Percentiles rank a stretch among this genome's conserved stretches.
Evolutionary conservation across 2,329 filamentous ascomycete species (phyloP).

Genomic region (Neonectria faginata): DNA sequence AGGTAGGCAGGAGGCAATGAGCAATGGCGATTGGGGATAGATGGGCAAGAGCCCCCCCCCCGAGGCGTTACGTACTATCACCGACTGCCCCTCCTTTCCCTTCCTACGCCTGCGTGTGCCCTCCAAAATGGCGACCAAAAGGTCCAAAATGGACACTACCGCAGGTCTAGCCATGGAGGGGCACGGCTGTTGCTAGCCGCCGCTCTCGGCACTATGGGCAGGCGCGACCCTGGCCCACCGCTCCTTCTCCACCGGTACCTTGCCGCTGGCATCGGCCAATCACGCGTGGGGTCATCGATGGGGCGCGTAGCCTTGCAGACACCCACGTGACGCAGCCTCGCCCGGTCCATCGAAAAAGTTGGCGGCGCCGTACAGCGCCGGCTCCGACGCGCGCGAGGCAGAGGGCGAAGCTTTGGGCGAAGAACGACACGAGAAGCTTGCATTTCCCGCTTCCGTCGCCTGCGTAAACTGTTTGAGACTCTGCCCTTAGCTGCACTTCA

Average conservation of each 20-base stretch:
- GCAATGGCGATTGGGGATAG: slow-evolving; percentile 16
- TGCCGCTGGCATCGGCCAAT: slow-evolving; percentile 25
- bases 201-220: slow-evolving; percentile 46
- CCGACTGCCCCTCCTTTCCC: slow-evolving; percentile 23
- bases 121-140: slow-evolving; percentile 13
- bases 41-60: not conserved
- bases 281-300: not conserved
- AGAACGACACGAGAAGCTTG: slow-evolving; percentile 38
- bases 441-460: slow-evolving; percentile 35
- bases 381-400: slow-evolving; percentile 39
- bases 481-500: slow-evolving; percentile 28
- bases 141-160: slow-evolving; percentile 9
- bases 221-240: slow-evolving; percentile 24
- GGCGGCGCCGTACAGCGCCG: slow-evolving; percentile 32
- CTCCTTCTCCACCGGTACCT: slow-evolving; percentile 41
- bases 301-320: slow-evolving; percentile 30
- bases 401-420: slow-evolving; percentile 34
- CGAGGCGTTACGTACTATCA: slow-evolving; percentile 22
- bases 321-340: slow-evolving; percentile 43
- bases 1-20: slow-evolving; percentile 9
- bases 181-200: slow-evolving; percentile 43
- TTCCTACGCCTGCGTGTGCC: slow-evolving; percentile 2
- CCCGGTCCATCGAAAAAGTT: slow-evolving; percentile 45
- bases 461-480: slow-evolving; percentile 29
- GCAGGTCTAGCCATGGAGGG: slow-evolving; percentile 37